Evolutionary conservation across 805 yeast species (phyloP).

Genomic region (Saccharomyces eubayanus): DNA sequence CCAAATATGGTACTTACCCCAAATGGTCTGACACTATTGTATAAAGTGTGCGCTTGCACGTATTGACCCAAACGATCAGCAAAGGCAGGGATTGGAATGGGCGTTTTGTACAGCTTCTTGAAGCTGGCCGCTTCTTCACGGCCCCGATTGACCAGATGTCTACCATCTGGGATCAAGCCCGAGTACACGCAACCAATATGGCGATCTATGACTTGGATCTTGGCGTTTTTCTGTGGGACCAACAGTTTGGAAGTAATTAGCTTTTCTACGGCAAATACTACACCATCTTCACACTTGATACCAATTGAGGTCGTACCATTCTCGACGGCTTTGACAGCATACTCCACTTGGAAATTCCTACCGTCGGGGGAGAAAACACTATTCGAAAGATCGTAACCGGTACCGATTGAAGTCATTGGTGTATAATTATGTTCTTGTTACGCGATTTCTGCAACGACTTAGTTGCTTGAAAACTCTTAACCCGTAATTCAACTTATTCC

Average conservation of each 20-base stretch:
- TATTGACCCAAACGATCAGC: conserved; percentile 83
- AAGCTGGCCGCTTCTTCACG: conserved; percentile 83
- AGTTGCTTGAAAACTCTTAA: not conserved
- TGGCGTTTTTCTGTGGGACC: conserved; percentile 80
- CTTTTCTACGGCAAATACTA: conserved; percentile 97
- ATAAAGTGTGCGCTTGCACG: conserved; percentile 91
- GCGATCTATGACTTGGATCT: conserved; percentile 87
- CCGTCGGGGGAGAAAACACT: conserved; percentile 88
- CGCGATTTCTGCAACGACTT: not conserved
- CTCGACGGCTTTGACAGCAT: conserved; percentile 95
- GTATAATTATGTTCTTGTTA: not conserved
- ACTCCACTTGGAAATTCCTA: conserved; percentile 94
- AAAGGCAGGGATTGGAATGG: conserved; percentile 72
- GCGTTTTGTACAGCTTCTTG: conserved; percentile 65
- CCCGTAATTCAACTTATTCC: no score
- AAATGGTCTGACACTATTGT: conserved; percentile 95
- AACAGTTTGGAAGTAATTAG: conserved; percentile 76
- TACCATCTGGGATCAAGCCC: conserved; percentile 93
- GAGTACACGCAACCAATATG: conserved; percentile 94
- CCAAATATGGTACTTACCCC: conserved; percentile 91
- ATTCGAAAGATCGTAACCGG: conserved; percentile 97
- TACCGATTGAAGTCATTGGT: conserved; percentile 82
- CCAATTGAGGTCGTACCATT: conserved; percentile 95
- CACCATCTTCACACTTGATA: conserved; percentile 83
- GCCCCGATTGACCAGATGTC: conserved; percentile 84